A percentile compares a stretch with the other conserved stretches of the same genome.
These are phyloP conservation scores for Rubia yunnanensis DNA, from an alignment of 257 asterid genomes.

Conservation along the genomic window DNA sequence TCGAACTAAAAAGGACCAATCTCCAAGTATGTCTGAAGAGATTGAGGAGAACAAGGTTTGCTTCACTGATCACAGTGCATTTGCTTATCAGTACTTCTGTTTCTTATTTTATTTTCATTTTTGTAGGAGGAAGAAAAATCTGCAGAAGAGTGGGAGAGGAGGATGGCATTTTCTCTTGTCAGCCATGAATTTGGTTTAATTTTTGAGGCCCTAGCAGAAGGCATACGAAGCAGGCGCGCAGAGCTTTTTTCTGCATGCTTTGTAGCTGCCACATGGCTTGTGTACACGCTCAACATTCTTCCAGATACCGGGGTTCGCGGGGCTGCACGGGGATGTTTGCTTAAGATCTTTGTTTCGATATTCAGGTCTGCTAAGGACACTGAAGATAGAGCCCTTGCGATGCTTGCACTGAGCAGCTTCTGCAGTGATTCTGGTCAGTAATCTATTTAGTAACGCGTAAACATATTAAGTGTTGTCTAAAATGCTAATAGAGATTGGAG, in stretches of 20 bases:
- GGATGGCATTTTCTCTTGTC: slow-evolving; percentile 54
- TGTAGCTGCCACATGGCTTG: slow-evolving; percentile 70
- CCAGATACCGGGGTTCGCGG: slow-evolving; percentile 79
- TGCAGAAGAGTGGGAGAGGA: slow-evolving; percentile 66
- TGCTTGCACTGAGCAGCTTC: slow-evolving; percentile 78
- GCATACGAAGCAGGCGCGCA: slow-evolving; percentile 40
- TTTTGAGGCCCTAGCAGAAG: slow-evolving; percentile 74
- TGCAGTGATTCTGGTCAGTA: slow-evolving; percentile 54
- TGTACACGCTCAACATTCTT: slow-evolving; percentile 56
- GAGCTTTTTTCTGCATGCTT: slow-evolving; percentile 60
- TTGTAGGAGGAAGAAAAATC: slow-evolving; percentile 59
- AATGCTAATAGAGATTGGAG: background rate
- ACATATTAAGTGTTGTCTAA: background rate
- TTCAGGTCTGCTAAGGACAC: slow-evolving; percentile 46
- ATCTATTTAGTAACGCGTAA: background rate
- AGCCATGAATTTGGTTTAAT: slow-evolving; percentile 79
- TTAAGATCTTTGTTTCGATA: slow-evolving; percentile 50
- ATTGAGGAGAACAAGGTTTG: slow-evolving; percentile 44
- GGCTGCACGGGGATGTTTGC: slow-evolving; percentile 74
- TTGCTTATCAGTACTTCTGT: background rate
- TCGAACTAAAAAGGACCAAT: slow-evolving; percentile 40
- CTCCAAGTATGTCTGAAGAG: slow-evolving; percentile 26
- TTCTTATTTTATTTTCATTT: background rate
- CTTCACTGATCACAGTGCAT: background rate
- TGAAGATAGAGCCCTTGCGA: slow-evolving; percentile 57